phyloP scores from a whole-genome alignment of 805 yeast species.

The Starmera amethionina region DNA sequence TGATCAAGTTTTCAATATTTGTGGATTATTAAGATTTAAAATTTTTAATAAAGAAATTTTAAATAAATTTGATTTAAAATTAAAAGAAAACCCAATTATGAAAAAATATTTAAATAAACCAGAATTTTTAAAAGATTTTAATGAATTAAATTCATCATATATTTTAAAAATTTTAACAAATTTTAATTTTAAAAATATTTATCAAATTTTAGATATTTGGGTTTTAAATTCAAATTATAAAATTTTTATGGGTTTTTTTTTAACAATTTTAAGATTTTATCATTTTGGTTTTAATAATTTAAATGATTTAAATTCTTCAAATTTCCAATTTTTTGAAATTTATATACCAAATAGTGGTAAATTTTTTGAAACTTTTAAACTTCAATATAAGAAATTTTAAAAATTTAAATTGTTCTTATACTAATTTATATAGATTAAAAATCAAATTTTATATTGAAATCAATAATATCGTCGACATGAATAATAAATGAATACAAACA shows the following conservation, averaged over 20 bases:
- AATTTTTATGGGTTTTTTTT: slow-evolving; percentile 26
- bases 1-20: slow-evolving; percentile 11
- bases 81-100: slow-evolving; percentile 6
- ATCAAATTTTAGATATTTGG: slow-evolving; percentile 13
- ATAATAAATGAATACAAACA: no score
- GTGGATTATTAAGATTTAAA: slow-evolving; percentile 8
- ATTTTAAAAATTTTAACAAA: slow-evolving; percentile 5
- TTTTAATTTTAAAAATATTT: slow-evolving; percentile 4
- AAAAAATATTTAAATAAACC: slow-evolving; percentile 5
- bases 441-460: no score
- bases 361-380: slow-evolving; percentile 12
- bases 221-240: slow-evolving; percentile 24
- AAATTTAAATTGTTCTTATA: no score
- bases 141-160: slow-evolving; percentile 3
- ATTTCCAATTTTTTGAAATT: slow-evolving; percentile 1
- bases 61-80: slow-evolving; percentile 11
- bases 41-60: slow-evolving; percentile 7
- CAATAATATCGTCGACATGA: no score
- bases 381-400: slow-evolving; percentile 15
- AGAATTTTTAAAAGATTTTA: slow-evolving; percentile 5
- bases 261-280: slow-evolving; percentile 34
- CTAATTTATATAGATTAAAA: no score
- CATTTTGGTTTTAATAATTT: slow-evolving; percentile 40
- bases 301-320: slow-evolving; percentile 12
- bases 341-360: slow-evolving; percentile 9